These are phyloP conservation scores for Porphyrellus cyaneotinctus DNA, from an alignment of 768 basidiomycete species.

Conservation along the genomic window DNA sequence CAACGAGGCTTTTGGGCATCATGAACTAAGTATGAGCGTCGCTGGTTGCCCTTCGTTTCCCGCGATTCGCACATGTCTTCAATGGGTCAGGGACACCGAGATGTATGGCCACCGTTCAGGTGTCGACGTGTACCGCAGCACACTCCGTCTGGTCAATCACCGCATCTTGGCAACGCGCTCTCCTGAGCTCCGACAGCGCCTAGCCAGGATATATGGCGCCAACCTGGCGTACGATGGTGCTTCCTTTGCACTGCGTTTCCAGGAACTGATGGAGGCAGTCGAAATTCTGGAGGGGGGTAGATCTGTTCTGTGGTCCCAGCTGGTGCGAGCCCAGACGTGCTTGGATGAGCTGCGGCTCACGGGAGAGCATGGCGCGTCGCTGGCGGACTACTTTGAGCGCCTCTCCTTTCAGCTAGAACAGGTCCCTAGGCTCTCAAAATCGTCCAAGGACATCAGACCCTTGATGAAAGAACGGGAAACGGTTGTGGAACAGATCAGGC, in stretches of 20 bases:
- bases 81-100: slow-evolving; percentile 23
- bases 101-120: slow-evolving; percentile 23
- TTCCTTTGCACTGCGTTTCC: slow-evolving; percentile 23
- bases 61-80: slow-evolving; percentile 19
- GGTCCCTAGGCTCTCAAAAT: slow-evolving; percentile 4
- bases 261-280: slow-evolving; percentile 24
- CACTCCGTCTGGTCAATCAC: slow-evolving; percentile 24
- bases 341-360: slow-evolving; percentile 25
- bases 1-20: slow-evolving; percentile 24
- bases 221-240: slow-evolving; percentile 28
- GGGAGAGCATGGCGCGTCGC: slow-evolving; percentile 15
- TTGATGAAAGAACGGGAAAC: slow-evolving; percentile 26
- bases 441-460: slow-evolving; percentile 15
- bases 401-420: slow-evolving; percentile 16
- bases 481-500: slow-evolving; percentile 28
- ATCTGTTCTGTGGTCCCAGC: slow-evolving; percentile 34
- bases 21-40: slow-evolving; percentile 20
- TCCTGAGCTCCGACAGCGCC: slow-evolving; percentile 13
- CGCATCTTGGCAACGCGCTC: slow-evolving; percentile 16
- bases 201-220: slow-evolving; percentile 10
- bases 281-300: slow-evolving; percentile 32
- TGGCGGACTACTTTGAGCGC: slow-evolving; percentile 23
- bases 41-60: slow-evolving; percentile 13
- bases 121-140: slow-evolving; percentile 27
- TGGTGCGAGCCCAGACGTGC: slow-evolving; percentile 22